Evolutionary conservation across 805 yeast genomes (phyloP), one percentile per base, ranked within the genome.

Genomic region (Suhomyces prunicola): DNA sequence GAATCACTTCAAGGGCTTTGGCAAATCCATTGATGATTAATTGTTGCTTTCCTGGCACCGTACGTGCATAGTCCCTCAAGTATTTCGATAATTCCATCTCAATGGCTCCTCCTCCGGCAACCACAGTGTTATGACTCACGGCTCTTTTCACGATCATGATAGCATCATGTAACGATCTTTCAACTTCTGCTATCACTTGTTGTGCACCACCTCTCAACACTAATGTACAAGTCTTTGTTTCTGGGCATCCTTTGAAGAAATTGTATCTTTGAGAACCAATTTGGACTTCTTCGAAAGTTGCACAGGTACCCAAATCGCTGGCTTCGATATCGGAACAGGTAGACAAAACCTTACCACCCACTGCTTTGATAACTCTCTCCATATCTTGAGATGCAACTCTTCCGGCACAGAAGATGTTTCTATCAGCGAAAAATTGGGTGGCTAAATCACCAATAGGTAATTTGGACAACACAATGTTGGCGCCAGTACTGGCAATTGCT

Each of bases 21-120:
- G 99, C 99, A 73, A 85, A 94, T 6, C 97, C 97, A 54, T 86
- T 86, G 53, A 94, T 87, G 54, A 94, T 86, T 57, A 94, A 77
- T 75, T 94, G 99, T 73, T 93, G 97, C 71, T 94, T 93, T 41
- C 99, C 99, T 22, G 97, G 90, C 62, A 94, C 88, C 17, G 90
- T 82, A 65, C 87, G 86, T 23, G 97, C 85, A 65, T 86, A 82
- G 62, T 90, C 97, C 65, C 99, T 83, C 61, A 94, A 79, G 68
- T 88, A 84, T 68, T 84, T 90, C 39, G 97, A 91, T 41, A 94
- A 66, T 68, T 94, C 98, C 99, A 94, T 94, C 73, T 94, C 99
- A 58, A 91, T 87, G 35, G 99, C 99, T 58, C 99, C 99, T 59
- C 99, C 99, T 57, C 99, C 99, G 12, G 97, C 98, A 53, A 94